Percentiles rank a stretch among this genome's conserved stretches.
These are phyloP conservation scores for Ustilago hordei DNA, from an alignment of 1,284 basidiomycete genomes.

Conservation along the genomic window DNA sequence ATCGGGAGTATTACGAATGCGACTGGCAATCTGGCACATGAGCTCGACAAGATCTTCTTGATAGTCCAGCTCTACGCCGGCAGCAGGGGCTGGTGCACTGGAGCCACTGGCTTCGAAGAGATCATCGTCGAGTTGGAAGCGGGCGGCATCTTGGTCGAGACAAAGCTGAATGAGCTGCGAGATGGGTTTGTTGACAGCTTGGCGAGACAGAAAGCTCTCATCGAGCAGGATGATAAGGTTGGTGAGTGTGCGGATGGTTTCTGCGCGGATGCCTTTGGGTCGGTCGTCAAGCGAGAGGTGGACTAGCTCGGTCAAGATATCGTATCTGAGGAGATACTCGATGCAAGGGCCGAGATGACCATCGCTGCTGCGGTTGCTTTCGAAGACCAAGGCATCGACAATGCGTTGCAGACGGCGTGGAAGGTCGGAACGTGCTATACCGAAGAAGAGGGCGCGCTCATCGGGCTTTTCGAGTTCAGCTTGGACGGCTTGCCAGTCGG, in stretches of 20 bases:
- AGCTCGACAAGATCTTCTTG: constrained; percentile 61
- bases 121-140: constrained; percentile 80
- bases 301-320: constrained; percentile 67
- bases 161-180: constrained; percentile 86
- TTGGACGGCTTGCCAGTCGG: constrained; percentile 49
- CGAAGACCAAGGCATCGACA: constrained; percentile 87
- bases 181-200: constrained; percentile 79
- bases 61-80: constrained; percentile 20
- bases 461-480: constrained; percentile 77
- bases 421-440: constrained; percentile 84
- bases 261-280: constrained; percentile 61
- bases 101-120: constrained; percentile 18
- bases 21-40: constrained; percentile 63
- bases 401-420: constrained; percentile 82
- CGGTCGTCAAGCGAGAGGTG: constrained; percentile 61
- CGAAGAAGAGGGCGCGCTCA: constrained; percentile 82
- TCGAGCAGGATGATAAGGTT: constrained; percentile 67
- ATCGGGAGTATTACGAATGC: constrained; percentile 61
- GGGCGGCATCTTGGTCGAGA: constrained; percentile 88
- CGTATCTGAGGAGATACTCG: constrained; percentile 89
- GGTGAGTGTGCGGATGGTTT: constrained; percentile 64
- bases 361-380: constrained; percentile 83
- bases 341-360: constrained; percentile 81
- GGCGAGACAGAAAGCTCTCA: constrained; percentile 63
- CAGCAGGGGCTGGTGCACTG: background rate